Base-by-base conservation (phyloP, 345 rosid genomes). In the Ceriops zippeliana region DNA sequence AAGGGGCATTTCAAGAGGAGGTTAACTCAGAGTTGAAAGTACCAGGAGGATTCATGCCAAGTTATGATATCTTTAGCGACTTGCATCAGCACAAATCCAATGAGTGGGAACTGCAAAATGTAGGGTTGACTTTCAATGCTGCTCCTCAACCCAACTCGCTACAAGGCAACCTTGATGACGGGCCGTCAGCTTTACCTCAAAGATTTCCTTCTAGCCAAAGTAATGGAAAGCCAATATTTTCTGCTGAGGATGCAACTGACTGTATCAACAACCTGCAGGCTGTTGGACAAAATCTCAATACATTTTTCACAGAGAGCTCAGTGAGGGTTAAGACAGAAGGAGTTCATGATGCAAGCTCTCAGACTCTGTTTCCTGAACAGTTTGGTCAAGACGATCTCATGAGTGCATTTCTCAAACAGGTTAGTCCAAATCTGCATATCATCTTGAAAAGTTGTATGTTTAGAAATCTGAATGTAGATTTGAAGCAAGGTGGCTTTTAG, bases 401-500 rank as follows among this genome's bases (percentile, higher is more conserved):
- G 96, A 87, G 84, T 53, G 90, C 87, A 32, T 82, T 95, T 74
- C 87, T 91, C 75, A 87, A 85, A 77, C 96, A 88, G 88, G 99
- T 89, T 66, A 16, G 83, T 52, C 63, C 67, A 66, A 51, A 54
- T 47, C 22, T 63, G 52, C 46, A 26, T 35, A 21, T 32, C 16
- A 20, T 19, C 64, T 15, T 63, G 5, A 7, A 28, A 6, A 24
- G 13, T 35, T 37, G 49, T 6, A 26, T 67, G 56, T 65, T 35
- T 13, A n/a, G 38, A 26, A 24, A 62, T 22, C 17, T 58, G 58
- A 52, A 46, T 31, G n/a, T 61, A 30, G 0, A 62, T 61, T 30
- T 63, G 53, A 42, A 24, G 61, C 52, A 49, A 20, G 19, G 8
- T 6, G 16, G 2, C 2, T 47, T 65, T 31, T 27, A 51, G 32